phyloP scores from a whole-genome alignment of 1,284 basidiomycete species.

The Cutaneotrichosporon sp. region DNA sequence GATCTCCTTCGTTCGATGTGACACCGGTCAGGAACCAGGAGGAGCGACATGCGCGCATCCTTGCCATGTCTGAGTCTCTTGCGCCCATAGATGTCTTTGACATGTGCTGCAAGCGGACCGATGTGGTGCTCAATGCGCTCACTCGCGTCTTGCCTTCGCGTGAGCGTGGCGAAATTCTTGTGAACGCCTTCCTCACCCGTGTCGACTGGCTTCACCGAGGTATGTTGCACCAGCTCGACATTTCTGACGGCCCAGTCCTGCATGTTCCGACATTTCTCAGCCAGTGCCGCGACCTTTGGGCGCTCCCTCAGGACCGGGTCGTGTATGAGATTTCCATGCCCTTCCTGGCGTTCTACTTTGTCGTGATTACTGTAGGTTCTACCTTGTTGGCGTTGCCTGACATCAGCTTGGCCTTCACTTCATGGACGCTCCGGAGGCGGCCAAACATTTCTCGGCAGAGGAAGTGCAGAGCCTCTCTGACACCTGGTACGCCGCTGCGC shows the following conservation, averaged over 20 bases:
- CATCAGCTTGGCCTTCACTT: constrained; percentile 45
- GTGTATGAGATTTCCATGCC: constrained; percentile 45
- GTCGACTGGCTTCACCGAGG: constrained; percentile 49
- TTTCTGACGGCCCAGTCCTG: constrained; percentile 23
- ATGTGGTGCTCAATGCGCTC: constrained; percentile 42
- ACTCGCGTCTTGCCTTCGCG: constrained; percentile 40
- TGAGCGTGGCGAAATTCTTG: constrained; percentile 42
- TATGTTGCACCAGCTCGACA: constrained; percentile 2
- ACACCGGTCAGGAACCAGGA: constrained; percentile 13
- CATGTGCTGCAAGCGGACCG: constrained; percentile 41
- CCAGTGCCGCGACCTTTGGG: constrained; percentile 47
- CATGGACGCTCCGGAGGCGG: constrained; percentile 41
- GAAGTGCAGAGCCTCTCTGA: constrained; percentile 41
- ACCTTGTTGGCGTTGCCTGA: not conserved
- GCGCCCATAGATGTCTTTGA: constrained; percentile 43
- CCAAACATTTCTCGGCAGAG: constrained; percentile 39
- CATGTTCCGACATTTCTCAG: constrained; percentile 45
- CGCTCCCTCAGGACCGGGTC: constrained; percentile 37
- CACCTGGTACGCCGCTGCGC: constrained; percentile 41
- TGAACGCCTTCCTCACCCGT: constrained; percentile 42
- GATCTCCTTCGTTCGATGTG: not conserved
- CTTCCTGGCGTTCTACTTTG: constrained; percentile 45
- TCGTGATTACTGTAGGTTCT: constrained; percentile 40
- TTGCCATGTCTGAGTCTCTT: constrained; percentile 38
- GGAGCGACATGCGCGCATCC: constrained; percentile 30